A percentile compares a stretch with the other conserved stretches of the same genome.
Evolutionary conservation across 2,329 filamentous ascomycete species (phyloP).

Genomic region (Talaromyces pinophilus): DNA sequence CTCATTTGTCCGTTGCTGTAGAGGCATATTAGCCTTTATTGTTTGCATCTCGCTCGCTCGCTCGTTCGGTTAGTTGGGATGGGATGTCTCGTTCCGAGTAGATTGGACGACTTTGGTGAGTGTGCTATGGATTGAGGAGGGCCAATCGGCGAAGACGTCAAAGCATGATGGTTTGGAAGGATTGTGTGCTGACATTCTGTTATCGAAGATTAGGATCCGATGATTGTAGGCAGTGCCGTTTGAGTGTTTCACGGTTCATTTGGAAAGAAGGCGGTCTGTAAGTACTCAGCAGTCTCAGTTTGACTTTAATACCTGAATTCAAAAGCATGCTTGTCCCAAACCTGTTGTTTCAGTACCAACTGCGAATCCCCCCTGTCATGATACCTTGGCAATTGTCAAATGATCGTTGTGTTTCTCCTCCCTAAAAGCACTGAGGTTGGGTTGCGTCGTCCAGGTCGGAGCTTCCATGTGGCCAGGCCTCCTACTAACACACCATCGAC

Average conservation of each 20-base stretch:
- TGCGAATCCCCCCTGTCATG: neutral
- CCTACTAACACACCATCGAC: neutral
- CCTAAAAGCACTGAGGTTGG: neutral
- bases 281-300: neutral
- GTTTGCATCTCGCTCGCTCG: neutral
- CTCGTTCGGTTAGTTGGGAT: neutral
- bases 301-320: neutral
- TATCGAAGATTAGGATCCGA: neutral
- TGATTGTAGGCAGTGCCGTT: neutral
- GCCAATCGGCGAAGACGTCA: neutral
- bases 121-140: neutral
- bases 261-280: neutral
- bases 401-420: too few species aligned
- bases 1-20: neutral
- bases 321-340: neutral
- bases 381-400: neutral
- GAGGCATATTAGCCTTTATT: neutral
- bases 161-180: neutral
- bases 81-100: neutral
- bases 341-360: neutral
- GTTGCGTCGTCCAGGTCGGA: neutral
- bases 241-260: neutral
- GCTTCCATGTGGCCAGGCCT: neutral
- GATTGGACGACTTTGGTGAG: neutral
- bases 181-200: neutral